Base-by-base conservation (phyloP, 176 grass and related monocot genomes). In the Pontederia crassipes region DNA sequence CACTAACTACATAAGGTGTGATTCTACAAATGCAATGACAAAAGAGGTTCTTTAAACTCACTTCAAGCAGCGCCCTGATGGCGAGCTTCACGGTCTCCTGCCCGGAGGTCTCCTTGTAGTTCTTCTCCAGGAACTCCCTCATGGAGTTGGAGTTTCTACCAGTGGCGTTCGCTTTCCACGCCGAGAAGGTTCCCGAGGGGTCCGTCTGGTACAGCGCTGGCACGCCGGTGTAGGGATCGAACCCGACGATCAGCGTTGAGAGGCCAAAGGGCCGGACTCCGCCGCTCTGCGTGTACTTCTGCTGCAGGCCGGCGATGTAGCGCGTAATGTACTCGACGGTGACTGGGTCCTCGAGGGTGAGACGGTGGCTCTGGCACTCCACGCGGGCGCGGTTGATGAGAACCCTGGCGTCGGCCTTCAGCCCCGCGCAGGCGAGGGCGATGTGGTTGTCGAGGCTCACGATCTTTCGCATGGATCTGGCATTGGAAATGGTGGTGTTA, bases 251-350 rank as follows among this genome's bases (percentile, higher is more conserved):
- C 53, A 96, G 84, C 12, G 92, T 96, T n/a, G 91, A 90, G 28
- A 96, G 93, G 8, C 93, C 93, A 12, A 97, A 97, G 49, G 93
- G 87, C 51, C 93, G 81, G 11, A 97, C 93, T 0, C 92, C 93
- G 0, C 87, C 87, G 52, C 87, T 91, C 70, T 97, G 93, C 2
- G 92, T 96, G 72, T 90, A 96, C 75, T 90, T 96, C 73, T 96
- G 92, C 81, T 96, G 92, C 73, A 97, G 79, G 12, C 93, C 92
- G 14, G 93, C 93, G 81, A 97, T 91, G 87, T 91, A 91, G 62
- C 93, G 87, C 0, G 93, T 91, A 56, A 97, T 91, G 81, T 97
- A 97, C 78, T 97, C 93, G 48, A 97, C 93, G 67, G 87, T 97
- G 68, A 85, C 87, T 27, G 93, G 79, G 55, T 97, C 93, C 76